phyloP scores from a whole-genome alignment of 1,139 yeast species.

The Suhomyces bribrorum region DNA sequence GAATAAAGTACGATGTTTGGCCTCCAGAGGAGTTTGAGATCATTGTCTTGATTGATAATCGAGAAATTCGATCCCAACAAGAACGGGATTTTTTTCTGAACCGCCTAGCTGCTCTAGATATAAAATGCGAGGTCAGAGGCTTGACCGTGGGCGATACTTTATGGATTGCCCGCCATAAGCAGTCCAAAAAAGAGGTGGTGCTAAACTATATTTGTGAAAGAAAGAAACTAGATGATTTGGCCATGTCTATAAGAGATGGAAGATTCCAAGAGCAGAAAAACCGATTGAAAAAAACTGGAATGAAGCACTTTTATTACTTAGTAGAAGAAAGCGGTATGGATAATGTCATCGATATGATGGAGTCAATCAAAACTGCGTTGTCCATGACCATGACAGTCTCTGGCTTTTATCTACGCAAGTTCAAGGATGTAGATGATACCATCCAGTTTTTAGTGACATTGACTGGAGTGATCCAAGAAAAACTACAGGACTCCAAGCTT shows the following conservation, averaged over 20 bases:
- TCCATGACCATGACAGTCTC: constrained; percentile 69
- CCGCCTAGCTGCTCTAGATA: constrained; percentile 52
- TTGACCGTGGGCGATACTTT: constrained; percentile 83
- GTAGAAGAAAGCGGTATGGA: constrained; percentile 69
- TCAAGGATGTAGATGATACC: constrained; percentile 76
- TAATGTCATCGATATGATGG: constrained; percentile 48
- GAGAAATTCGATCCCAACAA: constrained; percentile 67
- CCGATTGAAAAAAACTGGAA: constrained; percentile 67
- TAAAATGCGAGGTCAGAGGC: constrained; percentile 50
- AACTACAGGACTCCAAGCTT: constrained; percentile 36
- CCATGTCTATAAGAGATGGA: constrained; percentile 81
- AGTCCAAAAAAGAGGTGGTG: constrained; percentile 62
- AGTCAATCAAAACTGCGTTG: constrained; percentile 75
- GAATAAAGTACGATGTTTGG: constrained; percentile 42
- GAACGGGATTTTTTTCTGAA: constrained; percentile 67
- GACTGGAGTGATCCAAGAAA: constrained; percentile 50
- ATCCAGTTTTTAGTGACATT: constrained; percentile 59
- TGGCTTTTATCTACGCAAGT: constrained; percentile 66
- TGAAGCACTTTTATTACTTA: constrained; percentile 69
- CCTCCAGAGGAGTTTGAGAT: constrained; percentile 51
- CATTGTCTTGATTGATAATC: constrained; percentile 68
- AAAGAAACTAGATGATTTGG: constrained; percentile 84
- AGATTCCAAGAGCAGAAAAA: constrained; percentile 83
- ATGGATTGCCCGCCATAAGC: constrained; percentile 79
- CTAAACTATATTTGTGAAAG: constrained; percentile 84